Percentiles rank a stretch among this genome's conserved stretches.
Conservation (phyloP, 2,329 filamentous ascomycete genomes). For the Penicillium sp. region DNA sequence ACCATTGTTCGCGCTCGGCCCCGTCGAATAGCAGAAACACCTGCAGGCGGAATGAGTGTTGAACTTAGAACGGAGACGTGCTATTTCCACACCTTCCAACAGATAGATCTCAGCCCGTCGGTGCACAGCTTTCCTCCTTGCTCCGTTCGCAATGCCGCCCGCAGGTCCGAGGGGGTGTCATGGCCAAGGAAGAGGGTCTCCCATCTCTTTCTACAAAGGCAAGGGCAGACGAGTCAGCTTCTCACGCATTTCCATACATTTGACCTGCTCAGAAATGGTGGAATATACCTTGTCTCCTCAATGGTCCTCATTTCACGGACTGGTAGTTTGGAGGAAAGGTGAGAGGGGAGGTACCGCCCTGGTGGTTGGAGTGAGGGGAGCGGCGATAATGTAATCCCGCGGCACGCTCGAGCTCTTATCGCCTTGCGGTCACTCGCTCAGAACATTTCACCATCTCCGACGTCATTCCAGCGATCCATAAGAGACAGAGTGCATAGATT, state of each 20-base stretch:
- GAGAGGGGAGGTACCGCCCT: conserved; percentile 5
- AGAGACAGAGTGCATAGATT: neutral
- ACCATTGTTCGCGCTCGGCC: conserved; percentile 68
- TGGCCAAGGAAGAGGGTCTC: conserved; percentile 59
- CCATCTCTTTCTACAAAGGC: conserved; percentile 64
- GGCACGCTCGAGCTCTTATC: conserved; percentile 21
- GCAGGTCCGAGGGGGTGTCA: conserved; percentile 62
- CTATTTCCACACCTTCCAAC: conserved; percentile 72
- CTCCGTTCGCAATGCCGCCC: conserved; percentile 64
- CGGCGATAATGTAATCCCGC: conserved; percentile 28
- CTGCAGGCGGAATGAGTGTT: conserved; percentile 48
- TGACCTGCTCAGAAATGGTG: neutral
- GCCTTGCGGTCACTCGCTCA: conserved; percentile 8
- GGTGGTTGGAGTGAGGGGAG: conserved; percentile 19
- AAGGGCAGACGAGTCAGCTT: conserved; percentile 10
- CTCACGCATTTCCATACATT: neutral
- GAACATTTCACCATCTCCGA: conserved; percentile 13
- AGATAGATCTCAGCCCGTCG: conserved; percentile 78
- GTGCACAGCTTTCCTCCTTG: conserved; percentile 65
- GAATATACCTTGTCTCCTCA: conserved; percentile 55
- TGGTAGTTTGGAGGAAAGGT: conserved; percentile 9
- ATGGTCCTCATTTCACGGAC: conserved; percentile 54
- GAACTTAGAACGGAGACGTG: conserved; percentile 8
- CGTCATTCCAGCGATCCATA: neutral
- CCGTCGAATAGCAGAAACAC: conserved; percentile 78